Evolutionary conservation across 1,284 basidiomycete genomes (phyloP), one percentile per base, ranked within the genome.

Genomic region (Acaromyces ingoldii): DNA sequence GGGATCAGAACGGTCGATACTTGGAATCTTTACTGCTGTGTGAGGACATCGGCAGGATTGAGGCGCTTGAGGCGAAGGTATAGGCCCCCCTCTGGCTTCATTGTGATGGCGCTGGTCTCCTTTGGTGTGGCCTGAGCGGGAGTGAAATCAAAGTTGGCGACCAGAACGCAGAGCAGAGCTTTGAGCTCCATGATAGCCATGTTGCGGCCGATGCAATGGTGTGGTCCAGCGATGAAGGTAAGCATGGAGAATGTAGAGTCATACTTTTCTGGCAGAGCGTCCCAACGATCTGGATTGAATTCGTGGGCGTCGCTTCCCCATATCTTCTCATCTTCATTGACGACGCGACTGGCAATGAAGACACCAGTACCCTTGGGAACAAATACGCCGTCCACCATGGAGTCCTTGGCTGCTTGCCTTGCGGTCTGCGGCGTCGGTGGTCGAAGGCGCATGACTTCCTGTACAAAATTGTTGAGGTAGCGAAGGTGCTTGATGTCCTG

Each of bases 381-480:
- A 30, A 53, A 65, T n/a, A 57, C 6, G 3, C 63, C 65, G 42
- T 66, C 67, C 34, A 70, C 63, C 40, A 49, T 49, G 11, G 45
- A 46, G 5, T 57, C 33, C 29, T 58, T 57, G 15, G 29, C 53
- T 4, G 65, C 57, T 26, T 58, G 45, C 1, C 67, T 53, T 0
- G 62, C 46, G 24, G 63, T 66, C 11, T 57, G 50, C 15, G 65
- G 65, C 0, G 65, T 63, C 9, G 65, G 65, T 2, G 67, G 67
- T 0, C 59, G 60, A 33, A 66, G 33, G 28, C 67, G 62, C 61
- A 70, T 57, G 7, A 56, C 49, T 45, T 70, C 67, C 49, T 62
- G 59, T 19, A 82, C 78, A 24, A 92, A 83, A 51, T 89, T 88
- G 65, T 91, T 80, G 39, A 92, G 79, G 57, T 82, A 86, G 1